Conservation (phyloP, 2,329 filamentous ascomycete genomes). For the Fusarium albidum region DNA sequence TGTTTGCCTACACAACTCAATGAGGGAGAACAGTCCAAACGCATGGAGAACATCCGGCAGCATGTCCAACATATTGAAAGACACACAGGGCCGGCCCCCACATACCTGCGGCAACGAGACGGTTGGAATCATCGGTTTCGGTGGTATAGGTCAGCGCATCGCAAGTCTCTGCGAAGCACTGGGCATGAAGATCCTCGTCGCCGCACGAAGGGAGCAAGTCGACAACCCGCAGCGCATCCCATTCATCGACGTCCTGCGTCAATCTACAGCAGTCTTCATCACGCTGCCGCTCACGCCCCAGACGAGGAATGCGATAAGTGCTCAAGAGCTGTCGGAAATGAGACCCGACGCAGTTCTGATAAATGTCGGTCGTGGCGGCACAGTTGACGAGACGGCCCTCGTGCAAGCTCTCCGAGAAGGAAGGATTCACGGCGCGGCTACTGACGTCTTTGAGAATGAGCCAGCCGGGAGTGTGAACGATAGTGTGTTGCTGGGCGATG, state of each 20-base stretch:
- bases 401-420: conserved; percentile 8
- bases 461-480: conserved; percentile 2
- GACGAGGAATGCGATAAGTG: background rate
- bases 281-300: background rate
- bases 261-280: background rate
- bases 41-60: conserved; percentile 1
- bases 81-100: background rate
- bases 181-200: conserved; percentile 3
- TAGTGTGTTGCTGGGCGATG: background rate
- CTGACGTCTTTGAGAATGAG: conserved; percentile 14
- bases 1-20: background rate
- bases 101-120: conserved; percentile 1
- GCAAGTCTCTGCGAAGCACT: background rate
- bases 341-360: conserved; percentile 9
- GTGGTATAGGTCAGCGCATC: background rate
- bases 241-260: background rate
- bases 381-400: conserved; percentile 12
- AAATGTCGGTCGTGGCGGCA: conserved; percentile 12
- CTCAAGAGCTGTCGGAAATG: background rate
- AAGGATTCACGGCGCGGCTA: conserved; percentile 10
- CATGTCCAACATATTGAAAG: conserved; percentile 1
- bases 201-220: background rate
- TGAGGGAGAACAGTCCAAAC: background rate
- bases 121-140: conserved; percentile 2
- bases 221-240: background rate